These are phyloP conservation scores for Dorcoceras hygrometricum DNA, from an alignment of 257 asterid species.

Conservation along the genomic window DNA sequence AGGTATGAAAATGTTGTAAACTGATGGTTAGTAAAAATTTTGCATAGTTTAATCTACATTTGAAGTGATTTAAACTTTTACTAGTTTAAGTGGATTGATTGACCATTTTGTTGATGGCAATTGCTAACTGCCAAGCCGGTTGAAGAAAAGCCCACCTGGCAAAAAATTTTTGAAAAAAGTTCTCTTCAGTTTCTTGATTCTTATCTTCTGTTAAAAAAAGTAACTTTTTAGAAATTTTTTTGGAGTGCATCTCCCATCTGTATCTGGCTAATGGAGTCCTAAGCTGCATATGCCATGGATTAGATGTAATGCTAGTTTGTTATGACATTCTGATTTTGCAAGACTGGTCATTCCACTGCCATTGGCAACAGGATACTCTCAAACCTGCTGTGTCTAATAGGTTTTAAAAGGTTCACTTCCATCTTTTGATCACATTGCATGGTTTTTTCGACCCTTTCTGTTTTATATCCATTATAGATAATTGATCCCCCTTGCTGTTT, in stretches of 20 bases:
- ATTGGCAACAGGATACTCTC: slow-evolving; percentile 4
- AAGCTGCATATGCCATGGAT: not conserved
- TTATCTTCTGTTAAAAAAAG: not conserved
- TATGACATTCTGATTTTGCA: not conserved
- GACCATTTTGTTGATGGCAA: slow-evolving; percentile 11
- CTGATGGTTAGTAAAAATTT: not conserved
- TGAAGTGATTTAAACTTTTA: slow-evolving; percentile 15
- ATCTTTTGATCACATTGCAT: not conserved
- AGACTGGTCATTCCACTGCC: not conserved
- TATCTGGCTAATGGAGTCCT: not conserved
- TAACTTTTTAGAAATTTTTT: slow-evolving; percentile 16
- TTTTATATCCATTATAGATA: slow-evolving; percentile 1
- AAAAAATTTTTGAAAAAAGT: slow-evolving; percentile 1
- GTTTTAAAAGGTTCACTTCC: not conserved
- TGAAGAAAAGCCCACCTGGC: slow-evolving; percentile 1
- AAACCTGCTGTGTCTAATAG: slow-evolving; percentile 4
- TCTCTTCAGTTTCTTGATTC: not conserved
- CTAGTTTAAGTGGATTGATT: slow-evolving; percentile 19
- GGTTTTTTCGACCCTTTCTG: not conserved
- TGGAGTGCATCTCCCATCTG: too few relatives aligned
- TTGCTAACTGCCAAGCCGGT: not conserved
- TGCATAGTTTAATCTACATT: slow-evolving; percentile 6
- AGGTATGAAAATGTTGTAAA: slow-evolving; percentile 52
- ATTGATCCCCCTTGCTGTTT: slow-evolving; percentile 2
- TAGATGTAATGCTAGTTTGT: not conserved